Evolutionary conservation across 164 flowering plant genomes (phyloP), one percentile per base, ranked within the genome.

Genomic region (Annona cherimola): DNA sequence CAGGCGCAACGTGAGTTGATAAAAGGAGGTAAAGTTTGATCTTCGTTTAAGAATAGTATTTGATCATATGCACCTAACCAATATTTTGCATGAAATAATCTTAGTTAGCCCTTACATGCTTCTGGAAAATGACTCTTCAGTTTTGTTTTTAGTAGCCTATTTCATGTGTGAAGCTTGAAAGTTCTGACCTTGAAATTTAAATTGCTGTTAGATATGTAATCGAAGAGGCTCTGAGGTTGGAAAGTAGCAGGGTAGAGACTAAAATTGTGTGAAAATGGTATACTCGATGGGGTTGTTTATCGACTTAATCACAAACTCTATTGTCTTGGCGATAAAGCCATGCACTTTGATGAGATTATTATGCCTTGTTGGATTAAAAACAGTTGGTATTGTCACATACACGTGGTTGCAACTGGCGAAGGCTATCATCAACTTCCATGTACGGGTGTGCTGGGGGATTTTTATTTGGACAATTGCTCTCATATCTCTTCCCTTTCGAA

Each of bases 321-420:
- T 81, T 50, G 3, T 78, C 8, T 73, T 86, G 79, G 76, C 75
- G 65, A 75, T 71, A 4, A 82, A 76, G 80, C 86, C 90, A 57
- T 76, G 88, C 74, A 76, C 77, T 1, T 76, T 91, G 39, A 55
- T 78, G 71, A 86, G 61, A 60, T 41, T 66, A 39, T 46, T 74
- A 55, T 76, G 82, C 62, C 45, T 75, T 8, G 63, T 85, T 73
- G 72, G 87, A 44, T 3, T 78, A 67, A 80, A 71, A 72, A 76
- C 74, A 1, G 45, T 76, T 39, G 79, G 76, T 45, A 20, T 83
- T 55, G 68, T 85, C 18, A 42, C 78, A 61, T 67, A 62, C n/a
- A 79, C 84, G 18, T 89, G 84, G 88, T n/a, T 84, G 64, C 87
- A 81, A 69, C 45, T 91, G 63, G 72, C 85, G 62, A 84, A 71